Conservation (phyloP, 2,329 filamentous ascomycete genomes). For the Geosmithia flava region DNA sequence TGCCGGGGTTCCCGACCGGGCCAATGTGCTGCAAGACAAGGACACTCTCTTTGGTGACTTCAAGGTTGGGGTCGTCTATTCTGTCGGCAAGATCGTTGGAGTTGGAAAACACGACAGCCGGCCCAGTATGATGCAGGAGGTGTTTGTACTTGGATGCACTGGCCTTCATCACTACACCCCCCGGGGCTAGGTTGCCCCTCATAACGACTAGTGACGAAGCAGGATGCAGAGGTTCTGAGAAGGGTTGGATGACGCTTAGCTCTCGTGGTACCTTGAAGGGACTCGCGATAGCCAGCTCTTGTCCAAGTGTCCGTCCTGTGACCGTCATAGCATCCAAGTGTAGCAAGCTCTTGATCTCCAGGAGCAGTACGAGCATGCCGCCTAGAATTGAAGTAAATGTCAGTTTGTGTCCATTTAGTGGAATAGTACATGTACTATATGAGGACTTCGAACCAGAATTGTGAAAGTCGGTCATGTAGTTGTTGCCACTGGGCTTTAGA, state of each 20-base stretch:
- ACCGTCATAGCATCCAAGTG: conserved; percentile 68
- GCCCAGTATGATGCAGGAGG: conserved; percentile 31
- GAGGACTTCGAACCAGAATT: conserved; percentile 41
- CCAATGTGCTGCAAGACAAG: conserved; percentile 82
- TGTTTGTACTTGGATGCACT: conserved; percentile 69
- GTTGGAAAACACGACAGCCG: conserved; percentile 55
- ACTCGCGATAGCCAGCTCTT: conserved; percentile 61
- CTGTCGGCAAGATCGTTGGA: conserved; percentile 65
- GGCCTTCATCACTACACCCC: conserved; percentile 80
- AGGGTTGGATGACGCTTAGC: conserved; percentile 47
- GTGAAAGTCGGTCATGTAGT: conserved; percentile 85
- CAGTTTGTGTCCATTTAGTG: background rate
- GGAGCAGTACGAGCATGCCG: conserved; percentile 71
- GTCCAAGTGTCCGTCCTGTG: conserved; percentile 71
- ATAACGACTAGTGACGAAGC: conserved; percentile 75
- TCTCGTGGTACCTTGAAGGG: conserved; percentile 16
- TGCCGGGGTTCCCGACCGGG: conserved; percentile 79
- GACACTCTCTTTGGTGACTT: conserved; percentile 48
- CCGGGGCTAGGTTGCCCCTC: conserved; percentile 70
- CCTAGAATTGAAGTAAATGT: conserved; percentile 27
- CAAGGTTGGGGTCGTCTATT: conserved; percentile 42
- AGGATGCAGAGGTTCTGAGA: conserved; percentile 53
- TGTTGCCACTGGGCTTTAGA: conserved; percentile 74
- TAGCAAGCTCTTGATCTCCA: conserved; percentile 63
- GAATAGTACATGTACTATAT: too few relatives aligned